These are phyloP conservation scores for Bondarzewia mesenterica DNA, from an alignment of 1,284 basidiomycete genomes.

Conservation along the genomic window DNA sequence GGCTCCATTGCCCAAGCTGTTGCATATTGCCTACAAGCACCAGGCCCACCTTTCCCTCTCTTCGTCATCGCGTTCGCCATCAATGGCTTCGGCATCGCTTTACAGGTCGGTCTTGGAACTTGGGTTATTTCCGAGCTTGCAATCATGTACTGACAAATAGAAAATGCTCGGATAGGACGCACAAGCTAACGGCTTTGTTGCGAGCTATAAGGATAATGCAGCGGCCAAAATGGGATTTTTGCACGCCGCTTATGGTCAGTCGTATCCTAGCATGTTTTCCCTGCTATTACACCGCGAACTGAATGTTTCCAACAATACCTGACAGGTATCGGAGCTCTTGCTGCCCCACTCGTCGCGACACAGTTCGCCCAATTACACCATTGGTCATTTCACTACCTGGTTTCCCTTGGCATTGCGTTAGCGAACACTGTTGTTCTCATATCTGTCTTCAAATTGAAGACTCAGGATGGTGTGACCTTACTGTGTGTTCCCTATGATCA, in stretches of 20 bases:
- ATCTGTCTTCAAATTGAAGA: constrained; percentile 44
- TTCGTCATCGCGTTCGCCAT: constrained; percentile 51
- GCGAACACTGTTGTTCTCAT: constrained; percentile 35
- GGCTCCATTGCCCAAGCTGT: constrained; percentile 29
- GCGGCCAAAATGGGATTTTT: constrained; percentile 53
- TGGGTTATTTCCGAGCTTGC: too few relatives aligned
- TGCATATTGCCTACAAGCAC: constrained; percentile 45
- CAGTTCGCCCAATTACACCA: constrained; percentile 43
- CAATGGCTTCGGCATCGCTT: constrained; percentile 55
- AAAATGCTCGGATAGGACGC: too few relatives aligned
- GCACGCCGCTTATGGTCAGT: constrained; percentile 38
- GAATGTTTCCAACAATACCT: neutral
- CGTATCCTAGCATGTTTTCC: too few relatives aligned
- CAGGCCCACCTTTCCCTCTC: constrained; percentile 57
- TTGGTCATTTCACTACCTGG: constrained; percentile 63
- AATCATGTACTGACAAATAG: too few relatives aligned
- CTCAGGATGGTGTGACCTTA: constrained; percentile 53
- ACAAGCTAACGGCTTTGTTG: constrained; percentile 48
- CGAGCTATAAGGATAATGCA: constrained; percentile 35
- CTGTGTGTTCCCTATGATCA: neutral
- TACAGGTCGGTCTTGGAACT: constrained; percentile 36
- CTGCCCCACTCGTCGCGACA: constrained; percentile 54
- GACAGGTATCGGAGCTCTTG: constrained; percentile 50
- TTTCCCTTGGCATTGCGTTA: constrained; percentile 47
- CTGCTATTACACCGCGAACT: too few relatives aligned